Conservation (phyloP, 1,284 basidiomycete genomes). For the Cryptococcus jaspeensis region DNA sequence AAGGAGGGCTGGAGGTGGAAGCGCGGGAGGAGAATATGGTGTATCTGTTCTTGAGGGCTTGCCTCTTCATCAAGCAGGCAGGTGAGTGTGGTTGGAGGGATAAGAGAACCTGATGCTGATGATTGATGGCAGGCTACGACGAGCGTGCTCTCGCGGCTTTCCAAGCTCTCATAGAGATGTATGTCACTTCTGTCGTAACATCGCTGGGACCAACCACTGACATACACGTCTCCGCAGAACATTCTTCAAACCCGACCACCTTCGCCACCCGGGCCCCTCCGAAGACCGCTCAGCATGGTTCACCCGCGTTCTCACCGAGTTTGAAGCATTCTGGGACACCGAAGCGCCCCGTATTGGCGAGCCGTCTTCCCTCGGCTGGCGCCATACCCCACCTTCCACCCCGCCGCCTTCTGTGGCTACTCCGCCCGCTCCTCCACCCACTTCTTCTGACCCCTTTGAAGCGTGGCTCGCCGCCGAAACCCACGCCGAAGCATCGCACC, state of each 20-base stretch:
- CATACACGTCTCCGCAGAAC: constrained; percentile 36
- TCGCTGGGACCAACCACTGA: no score
- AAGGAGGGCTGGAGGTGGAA: constrained; percentile 8
- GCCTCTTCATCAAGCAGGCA: constrained; percentile 66
- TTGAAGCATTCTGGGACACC: constrained; percentile 56
- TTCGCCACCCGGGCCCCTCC: constrained; percentile 15
- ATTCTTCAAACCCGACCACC: constrained; percentile 47
- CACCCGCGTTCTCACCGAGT: constrained; percentile 35
- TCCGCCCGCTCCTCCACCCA: not conserved
- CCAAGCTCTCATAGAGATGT: constrained; percentile 56
- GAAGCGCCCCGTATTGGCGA: constrained; percentile 56
- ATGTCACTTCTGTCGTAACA: constrained; percentile 6
- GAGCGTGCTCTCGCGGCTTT: constrained; percentile 55
- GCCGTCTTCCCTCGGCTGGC: constrained; percentile 52
- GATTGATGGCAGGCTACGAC: constrained; percentile 45
- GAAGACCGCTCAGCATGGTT: constrained; percentile 21
- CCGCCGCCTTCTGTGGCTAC: not conserved
- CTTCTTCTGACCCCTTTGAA: constrained; percentile 60
- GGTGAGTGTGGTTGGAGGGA: constrained; percentile 56
- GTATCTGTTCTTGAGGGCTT: constrained; percentile 44
- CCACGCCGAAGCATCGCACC: constrained; percentile 53
- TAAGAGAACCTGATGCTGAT: not conserved
- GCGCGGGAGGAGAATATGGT: constrained; percentile 45
- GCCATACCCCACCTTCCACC: constrained; percentile 2
- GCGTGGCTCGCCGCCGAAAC: constrained; percentile 68